phyloP scores from a whole-genome alignment of 1,284 basidiomycete genomes.

The Somion occarium region DNA sequence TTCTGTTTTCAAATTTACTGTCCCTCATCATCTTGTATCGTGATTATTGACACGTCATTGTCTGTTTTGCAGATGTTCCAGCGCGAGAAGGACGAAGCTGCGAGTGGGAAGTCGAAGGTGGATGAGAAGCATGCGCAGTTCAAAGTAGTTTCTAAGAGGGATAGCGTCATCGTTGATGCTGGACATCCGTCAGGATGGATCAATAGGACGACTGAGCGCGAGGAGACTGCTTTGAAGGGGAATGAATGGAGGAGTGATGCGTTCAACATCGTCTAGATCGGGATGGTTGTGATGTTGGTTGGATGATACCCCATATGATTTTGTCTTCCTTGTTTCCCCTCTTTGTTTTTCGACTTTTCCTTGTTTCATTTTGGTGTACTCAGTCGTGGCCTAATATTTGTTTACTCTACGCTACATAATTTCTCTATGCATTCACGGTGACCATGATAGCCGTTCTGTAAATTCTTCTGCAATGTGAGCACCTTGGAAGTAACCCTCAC shows the following conservation, averaged over 20 bases:
- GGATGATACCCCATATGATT: too few species aligned
- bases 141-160: conserved; percentile 66
- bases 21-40: neutral
- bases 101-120: conserved; percentile 32
- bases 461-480: too few species aligned
- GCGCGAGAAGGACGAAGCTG: conserved; percentile 50
- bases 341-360: too few species aligned
- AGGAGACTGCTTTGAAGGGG: conserved; percentile 43
- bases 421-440: too few species aligned
- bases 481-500: too few species aligned
- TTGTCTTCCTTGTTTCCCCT: too few species aligned
- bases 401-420: too few species aligned
- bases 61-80: conserved; percentile 44
- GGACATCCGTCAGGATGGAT: conserved; percentile 74
- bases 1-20: too few species aligned
- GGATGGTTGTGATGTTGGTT: neutral
- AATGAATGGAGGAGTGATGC: conserved; percentile 68
- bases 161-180: conserved; percentile 53
- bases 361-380: too few species aligned
- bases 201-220: conserved; percentile 56
- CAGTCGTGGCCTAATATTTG: too few species aligned
- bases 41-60: neutral
- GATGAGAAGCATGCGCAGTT: conserved; percentile 57
- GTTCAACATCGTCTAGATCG: conserved; percentile 25
- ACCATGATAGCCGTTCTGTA: too few species aligned